Conservation (phyloP, 2,329 filamentous ascomycete genomes). For the Claviceps digitariae region DNA sequence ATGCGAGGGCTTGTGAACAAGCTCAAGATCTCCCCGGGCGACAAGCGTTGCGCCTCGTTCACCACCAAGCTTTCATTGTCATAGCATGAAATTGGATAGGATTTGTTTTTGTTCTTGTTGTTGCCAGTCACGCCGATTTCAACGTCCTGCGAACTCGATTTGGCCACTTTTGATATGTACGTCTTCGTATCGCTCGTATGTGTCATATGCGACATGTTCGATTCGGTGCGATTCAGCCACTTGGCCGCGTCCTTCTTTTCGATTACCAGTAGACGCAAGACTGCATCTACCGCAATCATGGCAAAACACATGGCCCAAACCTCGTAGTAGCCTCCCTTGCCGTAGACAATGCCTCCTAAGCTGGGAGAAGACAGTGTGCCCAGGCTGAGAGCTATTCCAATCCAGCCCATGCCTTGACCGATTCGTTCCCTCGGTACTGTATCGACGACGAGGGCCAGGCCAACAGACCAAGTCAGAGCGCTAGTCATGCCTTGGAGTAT, state of each 20-base stretch:
- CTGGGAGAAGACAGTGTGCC: slow-evolving; percentile 19
- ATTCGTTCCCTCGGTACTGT: slow-evolving; percentile 18
- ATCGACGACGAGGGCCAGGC: slow-evolving; percentile 22
- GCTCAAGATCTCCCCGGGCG: slow-evolving; percentile 10
- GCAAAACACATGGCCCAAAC: slow-evolving; percentile 24
- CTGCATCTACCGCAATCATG: slow-evolving; percentile 19
- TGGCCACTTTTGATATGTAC: background rate
- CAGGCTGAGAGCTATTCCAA: slow-evolving; percentile 20
- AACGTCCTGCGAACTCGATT: background rate
- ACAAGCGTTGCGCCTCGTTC: background rate
- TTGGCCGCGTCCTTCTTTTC: slow-evolving; percentile 18
- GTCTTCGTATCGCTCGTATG: background rate
- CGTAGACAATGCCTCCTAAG: slow-evolving; percentile 21
- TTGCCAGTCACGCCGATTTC: background rate
- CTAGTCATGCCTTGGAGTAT: slow-evolving; percentile 20
- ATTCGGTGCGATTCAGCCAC: slow-evolving; percentile 10
- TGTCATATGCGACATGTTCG: background rate
- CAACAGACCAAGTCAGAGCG: slow-evolving; percentile 23
- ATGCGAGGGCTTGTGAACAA: slow-evolving; percentile 19
- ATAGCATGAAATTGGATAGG: background rate
- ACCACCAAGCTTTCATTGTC: background rate
- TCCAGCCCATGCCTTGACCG: slow-evolving; percentile 20
- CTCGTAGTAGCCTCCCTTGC: slow-evolving; percentile 19
- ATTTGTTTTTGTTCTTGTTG: too few species aligned
- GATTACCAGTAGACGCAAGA: slow-evolving; percentile 19